Evolutionary conservation across 2,329 filamentous ascomycete species (phyloP).

Genomic region (Thermothelomyces thermophilus): DNA sequence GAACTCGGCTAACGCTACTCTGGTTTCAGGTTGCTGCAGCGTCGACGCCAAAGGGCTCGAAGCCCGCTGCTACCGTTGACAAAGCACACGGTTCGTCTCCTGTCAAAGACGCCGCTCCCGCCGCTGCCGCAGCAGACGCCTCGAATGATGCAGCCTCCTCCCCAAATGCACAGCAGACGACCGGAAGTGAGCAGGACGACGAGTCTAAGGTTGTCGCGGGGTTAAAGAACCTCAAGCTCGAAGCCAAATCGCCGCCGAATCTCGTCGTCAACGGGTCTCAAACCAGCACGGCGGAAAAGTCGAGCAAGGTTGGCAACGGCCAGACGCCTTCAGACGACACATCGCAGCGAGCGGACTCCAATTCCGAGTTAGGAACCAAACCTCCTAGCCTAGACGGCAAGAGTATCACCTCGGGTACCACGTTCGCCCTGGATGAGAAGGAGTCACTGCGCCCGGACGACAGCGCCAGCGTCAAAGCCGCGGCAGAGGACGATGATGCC

Average conservation of each 20-base stretch:
- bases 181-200: not conserved
- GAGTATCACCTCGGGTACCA: conserved; percentile 88
- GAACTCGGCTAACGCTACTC: conserved; percentile 2
- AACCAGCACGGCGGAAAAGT: conserved; percentile 34
- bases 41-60: conserved; percentile 36
- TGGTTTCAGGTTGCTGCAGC: conserved; percentile 40
- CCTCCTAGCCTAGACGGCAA: conserved; percentile 88
- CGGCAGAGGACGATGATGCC: conserved; percentile 81
- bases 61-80: conserved; percentile 24
- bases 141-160: not conserved
- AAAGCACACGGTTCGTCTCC: conserved; percentile 19
- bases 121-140: conserved; percentile 1
- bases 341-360: conserved; percentile 55
- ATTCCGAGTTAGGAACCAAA: conserved; percentile 65
- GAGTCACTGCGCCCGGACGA: conserved; percentile 92
- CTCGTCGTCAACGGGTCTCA: conserved; percentile 46
- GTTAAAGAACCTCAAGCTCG: conserved; percentile 29
- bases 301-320: conserved; percentile 31
- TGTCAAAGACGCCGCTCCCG: conserved; percentile 12
- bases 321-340: conserved; percentile 48
- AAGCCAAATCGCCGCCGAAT: conserved; percentile 31
- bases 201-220: conserved; percentile 26
- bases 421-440: conserved; percentile 94
- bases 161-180: conserved; percentile 4
- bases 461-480: conserved; percentile 83